phyloP scores from a whole-genome alignment of 2,329 filamentous ascomycete species.

The Penicillium sp. region DNA sequence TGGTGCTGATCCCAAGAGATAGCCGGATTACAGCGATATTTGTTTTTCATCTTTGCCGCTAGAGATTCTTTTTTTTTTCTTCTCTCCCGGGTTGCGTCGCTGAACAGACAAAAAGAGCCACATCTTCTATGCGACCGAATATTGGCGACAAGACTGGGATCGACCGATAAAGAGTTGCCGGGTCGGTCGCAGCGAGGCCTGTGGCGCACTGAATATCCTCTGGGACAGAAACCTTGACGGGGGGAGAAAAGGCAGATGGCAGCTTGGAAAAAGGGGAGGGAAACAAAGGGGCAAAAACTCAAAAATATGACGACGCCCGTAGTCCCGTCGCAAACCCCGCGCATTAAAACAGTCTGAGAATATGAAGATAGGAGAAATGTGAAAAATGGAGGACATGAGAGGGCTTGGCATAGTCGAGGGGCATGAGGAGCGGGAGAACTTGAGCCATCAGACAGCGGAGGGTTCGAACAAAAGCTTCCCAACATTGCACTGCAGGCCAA shows the following conservation, averaged over 20 bases:
- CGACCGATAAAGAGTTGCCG: slow-evolving; percentile 27
- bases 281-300: slow-evolving; percentile 23
- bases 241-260: too few species aligned
- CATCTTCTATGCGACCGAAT: slow-evolving; percentile 34
- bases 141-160: slow-evolving; percentile 27
- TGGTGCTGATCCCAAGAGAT: slow-evolving; percentile 39
- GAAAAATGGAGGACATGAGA: slow-evolving; percentile 13
- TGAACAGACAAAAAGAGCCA: slow-evolving; percentile 35
- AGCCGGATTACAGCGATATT: slow-evolving; percentile 44
- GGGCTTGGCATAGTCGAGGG: neutral
- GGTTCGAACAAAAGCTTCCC: slow-evolving; percentile 12
- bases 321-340: slow-evolving; percentile 33
- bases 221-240: slow-evolving; percentile 30
- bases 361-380: slow-evolving; percentile 25
- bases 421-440: slow-evolving; percentile 5
- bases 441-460: slow-evolving; percentile 18
- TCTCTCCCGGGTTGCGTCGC: slow-evolving; percentile 31
- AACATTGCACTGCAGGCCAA: slow-evolving; percentile 14
- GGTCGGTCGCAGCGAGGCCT: slow-evolving; percentile 29
- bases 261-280: slow-evolving; percentile 8
- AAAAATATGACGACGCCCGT: slow-evolving; percentile 32
- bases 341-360: slow-evolving; percentile 34
- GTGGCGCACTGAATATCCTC: slow-evolving; percentile 32
- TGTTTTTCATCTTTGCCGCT: slow-evolving; percentile 38
- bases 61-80: slow-evolving; percentile 21